Base-by-base conservation (phyloP, 805 yeast species). In the Yarrowia bubula region DNA sequence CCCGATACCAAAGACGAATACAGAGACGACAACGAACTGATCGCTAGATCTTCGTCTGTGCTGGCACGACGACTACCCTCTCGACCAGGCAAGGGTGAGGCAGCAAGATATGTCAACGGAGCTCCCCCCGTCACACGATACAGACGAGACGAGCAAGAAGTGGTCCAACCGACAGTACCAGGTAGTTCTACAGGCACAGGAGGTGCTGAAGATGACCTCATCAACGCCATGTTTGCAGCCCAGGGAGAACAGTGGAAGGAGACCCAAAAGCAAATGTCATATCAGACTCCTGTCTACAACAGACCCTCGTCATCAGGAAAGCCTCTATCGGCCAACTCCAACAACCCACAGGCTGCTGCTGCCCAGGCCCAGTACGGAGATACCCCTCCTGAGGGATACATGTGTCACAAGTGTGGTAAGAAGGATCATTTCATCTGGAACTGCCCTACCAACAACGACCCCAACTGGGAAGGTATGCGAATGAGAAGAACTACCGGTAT, bases 401-500 rank as follows among this genome's bases (percentile, higher is more conserved):
- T 93, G 74, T 95, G 99, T 75, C 93, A 95, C 75, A 82, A 97
- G 73, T 95, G 99, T 79, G 98, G 98, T 58, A 90, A 89, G 33
- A 90, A 91, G 75, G 95, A 91, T 65, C 99, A 95, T 75, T 93
- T 96, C 92, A 93, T 95, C 67, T 89, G 89, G 73, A 90, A 92
- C 71, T 95, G 99, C 79, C 99, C 99, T 0, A 90, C 96, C 3
- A 88, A 90, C 72, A 86, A 84, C 48, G 98, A 93, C 76, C 97
- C 97, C 1, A 89, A 86, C 70, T 92, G 92, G 82, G 98, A 93
- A 73, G 96, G 96, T 17, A 90, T 90, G 72, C 82, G 96, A 67
- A 88, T 95, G 57, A 88, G 90, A 71, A 83, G 96, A 70, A 92
- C 98, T 0, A 95, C 98, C 0, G 99, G 99, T 86, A 95, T 95